Percentiles rank a stretch among this genome's conserved stretches.
Conservation (phyloP, 805 yeast species). For the Ogataea degrootiae region DNA sequence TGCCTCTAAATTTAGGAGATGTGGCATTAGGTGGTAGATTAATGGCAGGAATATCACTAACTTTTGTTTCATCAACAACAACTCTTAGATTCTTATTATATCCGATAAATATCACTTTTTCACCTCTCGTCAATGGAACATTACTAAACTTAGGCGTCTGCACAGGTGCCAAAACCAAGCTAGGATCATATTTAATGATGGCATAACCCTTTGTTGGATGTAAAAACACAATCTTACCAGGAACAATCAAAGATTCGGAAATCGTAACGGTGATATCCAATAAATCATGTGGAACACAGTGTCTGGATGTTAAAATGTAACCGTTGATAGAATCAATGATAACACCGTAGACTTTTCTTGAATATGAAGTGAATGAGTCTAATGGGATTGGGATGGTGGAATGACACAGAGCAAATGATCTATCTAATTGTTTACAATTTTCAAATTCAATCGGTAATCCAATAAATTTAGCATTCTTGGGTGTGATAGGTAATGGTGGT, state of each 20-base stretch:
- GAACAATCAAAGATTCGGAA: constrained; percentile 80
- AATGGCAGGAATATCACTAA: constrained; percentile 70
- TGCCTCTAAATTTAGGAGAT: constrained; percentile 80
- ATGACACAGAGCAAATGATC: constrained; percentile 69
- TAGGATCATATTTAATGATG: constrained; percentile 76
- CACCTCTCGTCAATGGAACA: constrained; percentile 65
- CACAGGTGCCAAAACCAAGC: constrained; percentile 65
- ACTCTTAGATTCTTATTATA: constrained; percentile 66
- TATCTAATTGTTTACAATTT: constrained; percentile 51
- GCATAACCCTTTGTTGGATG: constrained; percentile 89
- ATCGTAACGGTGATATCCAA: constrained; percentile 72
- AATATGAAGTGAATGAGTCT: constrained; percentile 67
- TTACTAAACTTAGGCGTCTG: constrained; percentile 59
- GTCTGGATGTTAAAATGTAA: constrained; percentile 71
- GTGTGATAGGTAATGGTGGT: constrained; percentile 45
- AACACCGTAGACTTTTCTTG: constrained; percentile 67
- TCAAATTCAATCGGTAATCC: constrained; percentile 60
- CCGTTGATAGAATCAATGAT: constrained; percentile 80
- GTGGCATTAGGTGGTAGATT: constrained; percentile 64
- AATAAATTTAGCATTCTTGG: constrained; percentile 64
- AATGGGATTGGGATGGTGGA: constrained; percentile 62
- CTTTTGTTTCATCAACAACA: constrained; percentile 68
- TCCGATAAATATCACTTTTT: constrained; percentile 73
- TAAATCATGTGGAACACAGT: constrained; percentile 76
- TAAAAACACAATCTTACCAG: constrained; percentile 74